Percentiles rank a stretch among this genome's conserved stretches.
Evolutionary conservation across 2,329 filamentous ascomycete genomes (phyloP).

Genomic region (Sporothrix luriei): DNA sequence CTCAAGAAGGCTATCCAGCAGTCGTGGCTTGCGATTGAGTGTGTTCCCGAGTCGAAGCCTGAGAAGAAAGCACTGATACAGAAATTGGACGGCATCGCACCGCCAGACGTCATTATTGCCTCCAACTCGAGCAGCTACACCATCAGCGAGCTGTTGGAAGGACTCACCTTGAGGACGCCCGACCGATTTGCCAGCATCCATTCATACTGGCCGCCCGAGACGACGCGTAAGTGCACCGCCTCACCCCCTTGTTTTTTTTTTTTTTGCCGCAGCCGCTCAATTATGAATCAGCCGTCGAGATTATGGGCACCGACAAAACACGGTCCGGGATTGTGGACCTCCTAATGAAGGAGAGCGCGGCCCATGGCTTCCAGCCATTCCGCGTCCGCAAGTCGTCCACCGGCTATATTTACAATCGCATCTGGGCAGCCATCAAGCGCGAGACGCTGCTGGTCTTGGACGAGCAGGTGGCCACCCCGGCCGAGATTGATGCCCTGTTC

Average conservation of each 20-base stretch:
- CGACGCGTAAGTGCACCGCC: constrained; percentile 3
- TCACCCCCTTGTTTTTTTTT: too few relatives aligned
- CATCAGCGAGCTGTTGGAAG: constrained; percentile 7
- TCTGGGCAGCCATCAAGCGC: constrained; percentile 27
- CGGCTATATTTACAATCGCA: constrained; percentile 27
- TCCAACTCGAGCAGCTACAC: constrained; percentile 27
- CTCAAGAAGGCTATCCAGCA: background rate
- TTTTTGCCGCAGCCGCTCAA: too few relatives aligned
- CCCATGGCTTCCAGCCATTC: constrained; percentile 26
- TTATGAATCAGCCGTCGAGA: constrained; percentile 19
- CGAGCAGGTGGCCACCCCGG: constrained; percentile 10
- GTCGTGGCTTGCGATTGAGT: constrained; percentile 26
- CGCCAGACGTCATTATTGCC: constrained; percentile 4
- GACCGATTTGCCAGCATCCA: constrained; percentile 27
- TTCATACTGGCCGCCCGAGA: constrained; percentile 27
- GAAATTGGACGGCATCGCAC: background rate
- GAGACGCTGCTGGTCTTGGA: constrained; percentile 13
- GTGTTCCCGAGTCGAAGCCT: constrained; percentile 16
- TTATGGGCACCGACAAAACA: constrained; percentile 1
- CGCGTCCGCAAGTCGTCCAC: constrained; percentile 18
- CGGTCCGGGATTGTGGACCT: constrained; percentile 1
- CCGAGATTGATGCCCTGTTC: constrained; percentile 23
- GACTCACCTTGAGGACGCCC: background rate
- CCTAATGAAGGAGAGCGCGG: constrained; percentile 4
- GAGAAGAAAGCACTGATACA: background rate